These are phyloP conservation scores for Thymus quinquecostatus DNA, from an alignment of 257 asterid genomes.

Conservation along the genomic window DNA sequence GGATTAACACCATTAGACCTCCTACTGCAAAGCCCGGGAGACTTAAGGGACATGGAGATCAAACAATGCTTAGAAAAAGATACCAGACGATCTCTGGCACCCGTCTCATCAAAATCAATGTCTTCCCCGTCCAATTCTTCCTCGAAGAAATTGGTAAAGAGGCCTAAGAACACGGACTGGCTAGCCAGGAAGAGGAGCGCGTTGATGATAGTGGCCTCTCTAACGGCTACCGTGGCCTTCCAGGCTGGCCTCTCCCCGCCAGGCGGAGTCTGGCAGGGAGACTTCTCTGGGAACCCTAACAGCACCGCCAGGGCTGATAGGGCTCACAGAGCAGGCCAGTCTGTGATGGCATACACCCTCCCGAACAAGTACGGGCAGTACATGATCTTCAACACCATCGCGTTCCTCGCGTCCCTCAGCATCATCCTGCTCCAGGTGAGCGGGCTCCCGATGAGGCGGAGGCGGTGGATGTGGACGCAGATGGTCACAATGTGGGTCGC, in stretches of 20 bases:
- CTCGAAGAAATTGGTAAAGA: neutral
- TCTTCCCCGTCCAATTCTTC: neutral
- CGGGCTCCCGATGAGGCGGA: conserved; percentile 42
- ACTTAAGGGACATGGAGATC: conserved; percentile 40
- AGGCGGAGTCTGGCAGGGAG: conserved; percentile 47
- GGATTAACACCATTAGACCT: conserved; percentile 36
- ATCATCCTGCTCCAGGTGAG: conserved; percentile 43
- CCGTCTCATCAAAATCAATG: neutral
- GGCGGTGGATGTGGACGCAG: conserved; percentile 41
- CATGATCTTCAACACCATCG: conserved; percentile 39
- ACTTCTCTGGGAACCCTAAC: conserved; percentile 28
- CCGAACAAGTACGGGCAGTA: conserved; percentile 28
- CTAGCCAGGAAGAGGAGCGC: conserved; percentile 39
- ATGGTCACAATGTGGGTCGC: conserved; percentile 50
- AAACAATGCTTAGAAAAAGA: conserved; percentile 30
- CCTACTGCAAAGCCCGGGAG: conserved; percentile 34
- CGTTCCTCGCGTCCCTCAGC: conserved; percentile 43
- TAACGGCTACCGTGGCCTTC: conserved; percentile 43
- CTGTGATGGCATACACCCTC: conserved; percentile 39
- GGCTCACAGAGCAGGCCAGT: conserved; percentile 35
- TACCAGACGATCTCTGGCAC: neutral
- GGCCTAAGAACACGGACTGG: conserved; percentile 44
- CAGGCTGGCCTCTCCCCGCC: conserved; percentile 48
- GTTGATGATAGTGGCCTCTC: conserved; percentile 48
- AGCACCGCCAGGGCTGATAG: conserved; percentile 20